Conservation (phyloP, 1,284 basidiomycete genomes). For the Cystobasidiaceae sp. region DNA sequence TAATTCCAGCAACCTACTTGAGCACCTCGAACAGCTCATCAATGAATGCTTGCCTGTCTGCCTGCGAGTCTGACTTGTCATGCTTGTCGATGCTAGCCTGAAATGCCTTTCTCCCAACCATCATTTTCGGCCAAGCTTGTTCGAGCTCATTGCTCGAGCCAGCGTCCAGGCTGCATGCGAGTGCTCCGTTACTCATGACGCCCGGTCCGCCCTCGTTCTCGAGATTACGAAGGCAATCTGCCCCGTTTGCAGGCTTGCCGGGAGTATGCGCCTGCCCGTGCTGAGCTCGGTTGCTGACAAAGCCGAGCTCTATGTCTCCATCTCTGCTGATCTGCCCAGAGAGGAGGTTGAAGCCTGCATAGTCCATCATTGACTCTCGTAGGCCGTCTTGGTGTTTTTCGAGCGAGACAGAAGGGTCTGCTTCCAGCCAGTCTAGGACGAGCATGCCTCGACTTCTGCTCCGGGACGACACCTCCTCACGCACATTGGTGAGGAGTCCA, state of each 20-base stretch:
- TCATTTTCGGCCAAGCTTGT: slow-evolving; percentile 40
- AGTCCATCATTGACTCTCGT: slow-evolving; percentile 31
- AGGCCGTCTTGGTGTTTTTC: slow-evolving; percentile 30
- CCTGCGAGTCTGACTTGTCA: neutral
- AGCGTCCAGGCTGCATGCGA: slow-evolving; percentile 17
- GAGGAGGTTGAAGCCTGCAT: slow-evolving; percentile 41
- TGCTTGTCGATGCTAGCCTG: neutral
- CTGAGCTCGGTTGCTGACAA: slow-evolving; percentile 37
- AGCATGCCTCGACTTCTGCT: slow-evolving; percentile 32
- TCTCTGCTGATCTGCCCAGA: slow-evolving; percentile 25
- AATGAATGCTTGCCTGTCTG: slow-evolving; percentile 19
- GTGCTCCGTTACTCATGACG: slow-evolving; percentile 35
- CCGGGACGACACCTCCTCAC: slow-evolving; percentile 31
- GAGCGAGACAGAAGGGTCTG: neutral
- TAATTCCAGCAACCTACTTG: slow-evolving; percentile 18
- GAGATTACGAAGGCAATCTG: slow-evolving; percentile 15
- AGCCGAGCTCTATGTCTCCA: slow-evolving; percentile 32
- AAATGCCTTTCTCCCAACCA: slow-evolving; percentile 33
- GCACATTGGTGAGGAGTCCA: slow-evolving; percentile 40
- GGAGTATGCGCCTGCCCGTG: neutral
- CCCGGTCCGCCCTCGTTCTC: slow-evolving; percentile 9
- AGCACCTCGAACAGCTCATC: slow-evolving; percentile 31
- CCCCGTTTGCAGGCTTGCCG: neutral
- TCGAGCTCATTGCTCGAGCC: neutral
- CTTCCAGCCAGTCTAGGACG: slow-evolving; percentile 27